Evolutionary conservation across 148 eudicot species (phyloP), one percentile per base, ranked within the genome.

Genomic region (Limonium bicolor): DNA sequence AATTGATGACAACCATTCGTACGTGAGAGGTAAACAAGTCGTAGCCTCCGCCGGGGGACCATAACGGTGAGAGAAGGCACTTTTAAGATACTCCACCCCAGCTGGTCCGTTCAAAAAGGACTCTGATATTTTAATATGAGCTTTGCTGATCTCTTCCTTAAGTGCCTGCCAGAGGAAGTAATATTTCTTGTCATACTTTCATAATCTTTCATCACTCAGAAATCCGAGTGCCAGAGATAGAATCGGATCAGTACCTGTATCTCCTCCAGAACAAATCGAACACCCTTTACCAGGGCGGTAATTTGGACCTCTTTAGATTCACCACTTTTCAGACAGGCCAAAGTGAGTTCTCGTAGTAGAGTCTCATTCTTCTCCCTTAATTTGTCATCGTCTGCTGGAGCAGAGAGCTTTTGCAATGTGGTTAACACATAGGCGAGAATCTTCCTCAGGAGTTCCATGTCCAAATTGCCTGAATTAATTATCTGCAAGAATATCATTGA

Each of bases 181-280:
- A n/a, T n/a, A n/a, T n/a, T n/a, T n/a, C n/a, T n/a, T n/a, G n/a
- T n/a, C n/a, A n/a, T n/a, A n/a, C n/a, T n/a, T n/a, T n/a, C n/a
- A n/a, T n/a, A n/a, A n/a, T n/a, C n/a, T n/a, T 12, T n/a, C 12
- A 13, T 41, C 24, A 21, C 46, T 41, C 15, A 20, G 14, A 24
- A 20, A 20, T 22, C 20, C 5, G 41, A 37, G 16, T 20, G 21
- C 7, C 18, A n/a, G 38, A 34, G 16, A 34, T 2, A n/a, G n/a
- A n/a, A n/a, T n/a, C n/a, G n/a, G n/a, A n/a, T n/a, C n/a, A n/a
- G 18, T 42, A 42, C 47, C 47, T 42, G 47, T 23, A 42, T 42
- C 30, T 42, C 29, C 27, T 42, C 47, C 19, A 42, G 47, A 42
- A 42, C 47, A 42, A 42, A 42, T 6, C 47, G 47, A 42, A 42